Percentiles rank a stretch among this genome's conserved stretches.
phyloP scores from a whole-genome alignment of 2,329 filamentous ascomycete genomes.

The Juglanconis juglandina region DNA sequence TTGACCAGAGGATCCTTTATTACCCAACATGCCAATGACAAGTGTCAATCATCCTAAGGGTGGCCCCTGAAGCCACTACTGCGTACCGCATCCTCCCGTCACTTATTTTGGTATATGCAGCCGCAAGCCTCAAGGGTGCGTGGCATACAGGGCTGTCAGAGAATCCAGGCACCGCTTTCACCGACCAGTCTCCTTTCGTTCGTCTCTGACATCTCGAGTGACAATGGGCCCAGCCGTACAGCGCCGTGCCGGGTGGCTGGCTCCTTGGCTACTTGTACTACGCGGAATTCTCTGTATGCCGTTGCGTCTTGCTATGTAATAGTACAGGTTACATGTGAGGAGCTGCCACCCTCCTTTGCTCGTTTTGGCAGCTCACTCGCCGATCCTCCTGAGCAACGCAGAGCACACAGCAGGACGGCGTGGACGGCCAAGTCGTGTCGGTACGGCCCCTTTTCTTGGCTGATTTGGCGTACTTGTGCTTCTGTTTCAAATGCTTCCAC shows the following conservation, averaged over 20 bases:
- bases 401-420: not conserved
- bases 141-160: not conserved
- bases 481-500: constrained; percentile 17
- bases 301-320: not conserved
- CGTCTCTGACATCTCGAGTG: not conserved
- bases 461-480: not conserved
- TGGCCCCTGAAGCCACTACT: not conserved
- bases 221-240: not conserved
- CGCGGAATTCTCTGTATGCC: not conserved
- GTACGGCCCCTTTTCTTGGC: not conserved
- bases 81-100: not conserved
- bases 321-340: no score
- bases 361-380: constrained; percentile 1
- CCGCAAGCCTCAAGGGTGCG: not conserved
- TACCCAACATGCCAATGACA: no score
- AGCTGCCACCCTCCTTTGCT: not conserved
- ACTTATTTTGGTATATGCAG: not conserved
- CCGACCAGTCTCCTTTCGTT: not conserved
- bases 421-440: not conserved
- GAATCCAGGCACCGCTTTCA: not conserved
- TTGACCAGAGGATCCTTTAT: no score
- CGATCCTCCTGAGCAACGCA: constrained; percentile 18
- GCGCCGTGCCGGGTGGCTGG: no score
- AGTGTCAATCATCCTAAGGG: not conserved
- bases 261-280: not conserved